Evolutionary conservation across 1,139 yeast genomes (phyloP), one percentile per base, ranked within the genome.

Genomic region (Zygoascus sp.): DNA sequence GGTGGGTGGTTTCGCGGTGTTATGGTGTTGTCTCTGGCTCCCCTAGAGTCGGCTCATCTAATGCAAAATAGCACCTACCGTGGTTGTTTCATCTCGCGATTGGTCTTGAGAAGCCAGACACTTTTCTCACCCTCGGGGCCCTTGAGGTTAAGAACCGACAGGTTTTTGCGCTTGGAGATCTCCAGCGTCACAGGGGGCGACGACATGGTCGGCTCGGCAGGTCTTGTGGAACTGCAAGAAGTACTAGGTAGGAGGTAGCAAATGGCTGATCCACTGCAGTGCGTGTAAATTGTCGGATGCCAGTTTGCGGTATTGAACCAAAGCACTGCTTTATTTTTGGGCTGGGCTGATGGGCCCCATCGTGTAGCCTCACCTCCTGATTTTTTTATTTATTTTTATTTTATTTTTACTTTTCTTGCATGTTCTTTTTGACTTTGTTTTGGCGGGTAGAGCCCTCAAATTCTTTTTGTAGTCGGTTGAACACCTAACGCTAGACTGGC

Each of bases 141-240:
- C 23, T 19, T 25, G 22, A 28, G 23, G 28, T 35, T 35, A 19
- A 37, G 22, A 17, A 42, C 32, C 16, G 35, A 37, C 40, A 42
- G 45, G 25, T 42, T 42, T 25, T 34, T 42, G 35, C 45, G 45
- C 40, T 42, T 42, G 21, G 45, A 42, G 22, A 42, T 42, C 28
- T 38, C 43, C 38, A 44, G 38, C 20, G 47, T 39, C 40, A 38
- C 42, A n/a, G 42, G 40, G 9, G 40, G 40, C 17, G 45, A 42
- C 22, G 38, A 46, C 39, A 32, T 40, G n/a, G n/a, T n/a, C n/a
- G n/a, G n/a, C n/a, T n/a, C n/a, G n/a, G n/a, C n/a, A n/a, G n/a
- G n/a, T n/a, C n/a, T n/a, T n/a, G n/a, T n/a, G n/a, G n/a, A n/a
- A n/a, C n/a, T n/a, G n/a, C n/a, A n/a, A n/a, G n/a, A n/a, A n/a